Evolutionary conservation across 2,329 filamentous ascomycete species (phyloP).

Genomic region (Alternaria hordeiaustralica): DNA sequence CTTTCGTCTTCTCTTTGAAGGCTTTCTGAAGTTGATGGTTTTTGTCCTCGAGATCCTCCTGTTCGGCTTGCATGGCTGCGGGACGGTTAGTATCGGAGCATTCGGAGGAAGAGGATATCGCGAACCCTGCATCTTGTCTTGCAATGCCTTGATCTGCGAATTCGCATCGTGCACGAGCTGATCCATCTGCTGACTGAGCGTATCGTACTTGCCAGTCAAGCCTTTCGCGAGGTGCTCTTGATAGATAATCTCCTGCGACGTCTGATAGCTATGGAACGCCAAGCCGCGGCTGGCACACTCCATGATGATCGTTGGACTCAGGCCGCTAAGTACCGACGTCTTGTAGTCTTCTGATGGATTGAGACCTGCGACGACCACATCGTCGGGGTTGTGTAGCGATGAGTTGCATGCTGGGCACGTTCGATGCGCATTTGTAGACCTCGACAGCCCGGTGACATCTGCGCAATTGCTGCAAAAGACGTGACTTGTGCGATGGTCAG

Average conservation of each 20-base stretch:
- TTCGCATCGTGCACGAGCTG: slow-evolving; percentile 78
- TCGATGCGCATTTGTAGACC: slow-evolving; percentile 59
- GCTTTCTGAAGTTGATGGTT: slow-evolving; percentile 73
- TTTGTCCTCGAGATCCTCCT: slow-evolving; percentile 69
- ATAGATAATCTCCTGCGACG: slow-evolving; percentile 81
- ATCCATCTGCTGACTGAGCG: slow-evolving; percentile 71
- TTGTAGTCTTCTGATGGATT: slow-evolving; percentile 90
- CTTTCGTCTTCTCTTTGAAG: slow-evolving; percentile 73
- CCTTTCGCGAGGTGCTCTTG: slow-evolving; percentile 77
- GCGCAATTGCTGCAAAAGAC: slow-evolving; percentile 84
- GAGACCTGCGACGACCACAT: slow-evolving; percentile 74
- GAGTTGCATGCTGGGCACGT: slow-evolving; percentile 79
- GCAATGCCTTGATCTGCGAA: slow-evolving; percentile 70
- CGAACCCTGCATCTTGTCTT: slow-evolving; percentile 68
- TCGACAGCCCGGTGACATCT: slow-evolving; percentile 66
- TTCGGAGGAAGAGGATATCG: background rate
- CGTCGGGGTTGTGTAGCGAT: slow-evolving; percentile 72
- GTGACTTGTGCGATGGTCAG: slow-evolving; percentile 63
- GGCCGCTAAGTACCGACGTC: slow-evolving; percentile 80
- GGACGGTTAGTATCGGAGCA: background rate
- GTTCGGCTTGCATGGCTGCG: slow-evolving; percentile 65
- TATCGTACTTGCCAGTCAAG: slow-evolving; percentile 73
- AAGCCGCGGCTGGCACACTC: slow-evolving; percentile 83
- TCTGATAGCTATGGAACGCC: slow-evolving; percentile 87
- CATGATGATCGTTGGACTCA: slow-evolving; percentile 82